Evolutionary conservation across 179 eudicot species (phyloP).

Genomic region (Spinacia oleracea): DNA sequence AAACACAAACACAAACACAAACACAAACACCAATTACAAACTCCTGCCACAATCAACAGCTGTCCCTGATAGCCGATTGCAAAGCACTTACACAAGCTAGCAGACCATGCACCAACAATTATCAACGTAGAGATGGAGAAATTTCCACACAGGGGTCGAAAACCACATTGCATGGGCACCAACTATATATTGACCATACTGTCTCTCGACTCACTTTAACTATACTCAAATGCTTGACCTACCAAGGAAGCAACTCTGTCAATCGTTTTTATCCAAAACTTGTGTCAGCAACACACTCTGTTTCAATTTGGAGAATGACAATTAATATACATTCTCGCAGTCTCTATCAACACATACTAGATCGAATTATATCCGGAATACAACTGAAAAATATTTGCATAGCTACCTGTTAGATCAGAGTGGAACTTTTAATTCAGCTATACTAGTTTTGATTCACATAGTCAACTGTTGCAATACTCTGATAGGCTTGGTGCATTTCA

Average conservation of each 20-base stretch:
- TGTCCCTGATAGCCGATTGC: too few relatives aligned
- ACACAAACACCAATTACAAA: too few relatives aligned
- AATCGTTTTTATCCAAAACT: conserved; percentile 1
- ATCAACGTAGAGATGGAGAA: too few relatives aligned
- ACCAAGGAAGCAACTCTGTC: background rate
- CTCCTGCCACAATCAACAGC: too few relatives aligned
- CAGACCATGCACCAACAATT: too few relatives aligned
- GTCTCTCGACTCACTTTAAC: background rate
- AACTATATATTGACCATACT: background rate
- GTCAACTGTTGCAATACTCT: conserved; percentile 12
- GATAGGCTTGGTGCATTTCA: conserved; percentile 15
- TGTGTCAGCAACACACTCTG: background rate
- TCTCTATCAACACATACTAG: background rate
- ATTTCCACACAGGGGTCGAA: background rate
- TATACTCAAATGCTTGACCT: background rate
- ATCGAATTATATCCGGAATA: conserved; percentile 8
- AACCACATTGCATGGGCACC: background rate
- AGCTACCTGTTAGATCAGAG: conserved; percentile 14
- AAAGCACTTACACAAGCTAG: too few relatives aligned
- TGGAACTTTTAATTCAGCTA: conserved; percentile 17
- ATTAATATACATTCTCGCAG: background rate
- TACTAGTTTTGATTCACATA: conserved; percentile 7
- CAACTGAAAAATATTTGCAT: background rate
- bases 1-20: too few relatives aligned
- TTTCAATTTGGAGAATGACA: background rate